A percentile compares a stretch with the other conserved stretches of the same genome.
phyloP scores from a whole-genome alignment of 768 basidiomycete species.

The Boletus tomentosulus region DNA sequence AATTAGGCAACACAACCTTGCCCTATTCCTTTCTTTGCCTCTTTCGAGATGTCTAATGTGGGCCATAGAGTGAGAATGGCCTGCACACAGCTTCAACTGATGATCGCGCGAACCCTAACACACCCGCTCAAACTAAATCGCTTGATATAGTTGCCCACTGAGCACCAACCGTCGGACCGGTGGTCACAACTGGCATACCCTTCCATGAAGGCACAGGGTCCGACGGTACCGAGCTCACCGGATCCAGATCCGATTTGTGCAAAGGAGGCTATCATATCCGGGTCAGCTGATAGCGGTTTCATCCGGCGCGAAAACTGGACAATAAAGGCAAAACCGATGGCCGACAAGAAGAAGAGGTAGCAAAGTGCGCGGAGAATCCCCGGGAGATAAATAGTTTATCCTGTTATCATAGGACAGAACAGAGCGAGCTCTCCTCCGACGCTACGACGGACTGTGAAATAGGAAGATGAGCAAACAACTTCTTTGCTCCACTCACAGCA shows the following conservation, averaged over 20 bases:
- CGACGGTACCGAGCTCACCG: constrained; percentile 28
- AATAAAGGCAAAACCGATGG: constrained; percentile 20
- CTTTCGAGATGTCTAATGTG: constrained; percentile 7
- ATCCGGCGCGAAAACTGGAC: constrained; percentile 16
- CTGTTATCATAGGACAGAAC: not conserved
- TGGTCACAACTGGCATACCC: constrained; percentile 30
- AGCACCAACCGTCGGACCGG: constrained; percentile 34
- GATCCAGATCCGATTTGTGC: constrained; percentile 15
- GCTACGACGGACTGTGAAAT: not conserved
- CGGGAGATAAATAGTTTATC: constrained; percentile 4
- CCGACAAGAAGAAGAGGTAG: not conserved
- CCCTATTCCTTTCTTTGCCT: constrained; percentile 16
- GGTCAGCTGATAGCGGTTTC: constrained; percentile 26
- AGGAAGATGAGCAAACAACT: not conserved
- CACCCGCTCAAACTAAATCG: constrained; percentile 9
- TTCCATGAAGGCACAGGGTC: constrained; percentile 38
- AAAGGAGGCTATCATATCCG: constrained; percentile 24
- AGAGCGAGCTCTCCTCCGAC: not conserved
- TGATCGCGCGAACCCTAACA: constrained; percentile 28
- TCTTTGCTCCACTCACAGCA: not conserved
- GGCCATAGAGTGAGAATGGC: constrained; percentile 15
- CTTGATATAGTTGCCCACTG: constrained; percentile 1
- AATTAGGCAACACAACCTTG: constrained; percentile 27
- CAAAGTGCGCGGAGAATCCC: not conserved
- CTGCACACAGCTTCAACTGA: constrained; percentile 2